A percentile compares a stretch with the other conserved stretches of the same genome.
Conservation (phyloP, 2,329 filamentous ascomycete species). For the Endoconidiophora laricicola region DNA sequence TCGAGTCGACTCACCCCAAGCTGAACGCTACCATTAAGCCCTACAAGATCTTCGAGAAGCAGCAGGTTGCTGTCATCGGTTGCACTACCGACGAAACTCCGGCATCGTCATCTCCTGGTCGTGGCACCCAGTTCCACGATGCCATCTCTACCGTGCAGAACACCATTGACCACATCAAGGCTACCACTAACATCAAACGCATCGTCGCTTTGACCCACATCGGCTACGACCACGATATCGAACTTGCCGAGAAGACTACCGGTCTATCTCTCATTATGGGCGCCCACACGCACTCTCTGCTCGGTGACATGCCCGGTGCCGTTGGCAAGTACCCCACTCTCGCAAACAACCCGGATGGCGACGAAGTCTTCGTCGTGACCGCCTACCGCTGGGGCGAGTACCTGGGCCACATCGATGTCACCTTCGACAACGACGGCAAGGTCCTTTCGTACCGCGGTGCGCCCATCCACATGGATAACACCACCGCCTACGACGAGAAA, state of each 20-base stretch:
- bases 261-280: slow-evolving; percentile 54
- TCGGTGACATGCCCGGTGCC: slow-evolving; percentile 41
- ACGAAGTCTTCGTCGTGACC: slow-evolving; percentile 53
- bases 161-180: slow-evolving; percentile 43
- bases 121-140: slow-evolving; percentile 41
- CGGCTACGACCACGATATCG: slow-evolving; percentile 46
- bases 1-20: slow-evolving; percentile 40
- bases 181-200: slow-evolving; percentile 43
- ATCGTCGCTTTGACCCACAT: slow-evolving; percentile 53
- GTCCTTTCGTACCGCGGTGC: slow-evolving; percentile 46
- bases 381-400: slow-evolving; percentile 55
- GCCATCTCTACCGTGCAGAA: slow-evolving; percentile 40
- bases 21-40: slow-evolving; percentile 48
- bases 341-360: slow-evolving; percentile 39
- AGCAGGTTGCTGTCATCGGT: slow-evolving; percentile 45
- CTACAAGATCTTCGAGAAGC: slow-evolving; percentile 45
- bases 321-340: slow-evolving; percentile 48
- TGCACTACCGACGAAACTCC: slow-evolving; percentile 44
- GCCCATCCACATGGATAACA: slow-evolving; percentile 47
- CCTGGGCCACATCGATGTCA: slow-evolving; percentile 49
- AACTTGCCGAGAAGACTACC: slow-evolving; percentile 40
- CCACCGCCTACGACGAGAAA: slow-evolving; percentile 36
- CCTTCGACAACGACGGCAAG: slow-evolving; percentile 42
- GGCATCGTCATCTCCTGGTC: slow-evolving; percentile 39
- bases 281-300: slow-evolving; percentile 42